Evolutionary conservation across 23 red algal genomes (phyloP), one percentile per base, ranked within the genome.

Genomic region (Agarophyton chilense): DNA sequence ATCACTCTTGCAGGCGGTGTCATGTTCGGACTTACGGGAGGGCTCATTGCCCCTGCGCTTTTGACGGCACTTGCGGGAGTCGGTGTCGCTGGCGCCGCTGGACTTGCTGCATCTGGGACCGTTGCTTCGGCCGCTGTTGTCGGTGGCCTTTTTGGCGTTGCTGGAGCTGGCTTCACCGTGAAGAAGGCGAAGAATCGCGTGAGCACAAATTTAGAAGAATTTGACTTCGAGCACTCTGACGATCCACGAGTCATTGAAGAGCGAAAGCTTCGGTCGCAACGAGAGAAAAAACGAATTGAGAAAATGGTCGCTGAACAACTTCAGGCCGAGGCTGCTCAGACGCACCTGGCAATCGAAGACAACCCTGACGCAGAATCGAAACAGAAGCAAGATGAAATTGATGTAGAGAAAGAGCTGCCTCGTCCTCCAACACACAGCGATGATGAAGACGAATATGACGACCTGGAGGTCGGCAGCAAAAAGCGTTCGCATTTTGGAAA

Each of bases 1-100:
- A 95, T 98, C 45, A 92, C 96, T 10, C 72, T 98, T n/a, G 93
- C 63, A 24, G 96, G 96, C 3, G 96, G 96, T 17, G 60, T 95
- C 49, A 50, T 98, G 82, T 98, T 98, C 87, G 96, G 96, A 1
- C 61, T 98, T 17, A 95, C 96, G 16, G 96, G 96, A 10, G 96
- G 92, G 14, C 84, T 98, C 28, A 95, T 95, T 88, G 96, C 96
- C 1, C 96, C 96, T 0, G 87, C 93, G 5, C 57, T 98, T 66
- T 70, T 98, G 31, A 75, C 88, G 2, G 87, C 96, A 31, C 71
- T 98, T 22, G 96, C 93, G 10, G 96, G 88, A 33, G 79, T 95
- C 31, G 92, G 93, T 40, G 88, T 98, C n/a, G 84, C 90, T 28
- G 72, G 90, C 28, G 96, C 96, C 0, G 91, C 92, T 24, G 84